These are phyloP conservation scores for Zea mays DNA, from an alignment of 176 grass and related monocot species.

Conservation along the genomic window DNA sequence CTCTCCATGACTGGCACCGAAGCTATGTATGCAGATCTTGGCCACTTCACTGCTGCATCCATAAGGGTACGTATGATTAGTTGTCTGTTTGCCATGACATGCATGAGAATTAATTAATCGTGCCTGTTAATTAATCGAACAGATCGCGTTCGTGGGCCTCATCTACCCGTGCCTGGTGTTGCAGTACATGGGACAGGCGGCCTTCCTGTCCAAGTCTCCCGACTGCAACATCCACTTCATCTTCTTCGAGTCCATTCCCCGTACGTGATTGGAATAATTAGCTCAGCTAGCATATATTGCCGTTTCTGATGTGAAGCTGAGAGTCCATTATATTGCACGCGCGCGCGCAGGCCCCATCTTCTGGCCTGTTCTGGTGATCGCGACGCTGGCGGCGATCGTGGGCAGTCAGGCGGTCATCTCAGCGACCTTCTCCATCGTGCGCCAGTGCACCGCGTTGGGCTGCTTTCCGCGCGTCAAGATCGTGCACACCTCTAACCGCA, in stretches of 20 bases:
- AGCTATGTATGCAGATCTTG: conserved; percentile 77
- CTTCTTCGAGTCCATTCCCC: conserved; percentile 57
- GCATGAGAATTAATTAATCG: no score
- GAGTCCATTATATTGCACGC: no score
- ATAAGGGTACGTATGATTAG: conserved; percentile 48
- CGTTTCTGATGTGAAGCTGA: background rate
- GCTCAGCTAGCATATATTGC: no score
- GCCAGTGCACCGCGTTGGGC: conserved; percentile 61
- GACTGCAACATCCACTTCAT: conserved; percentile 50
- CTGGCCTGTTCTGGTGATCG: conserved; percentile 67
- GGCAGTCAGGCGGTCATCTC: conserved; percentile 75
- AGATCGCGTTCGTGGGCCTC: conserved; percentile 50
- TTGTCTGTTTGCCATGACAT: no score
- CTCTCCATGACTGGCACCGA: conserved; percentile 75
- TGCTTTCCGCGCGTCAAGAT: conserved; percentile 76
- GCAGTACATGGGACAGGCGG: conserved; percentile 83
- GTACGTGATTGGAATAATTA: conserved; percentile 10
- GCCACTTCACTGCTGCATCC: conserved; percentile 68
- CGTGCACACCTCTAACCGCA: conserved; percentile 64
- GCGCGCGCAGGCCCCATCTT: conserved; percentile 38
- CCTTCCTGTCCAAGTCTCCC: conserved; percentile 63
- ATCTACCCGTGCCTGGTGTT: conserved; percentile 76
- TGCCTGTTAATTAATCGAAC: no score
- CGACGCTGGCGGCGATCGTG: conserved; percentile 65
- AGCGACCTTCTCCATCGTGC: conserved; percentile 74